These are phyloP conservation scores for Orbilia oligospora DNA, from an alignment of 2,329 filamentous ascomycete species.

Conservation along the genomic window DNA sequence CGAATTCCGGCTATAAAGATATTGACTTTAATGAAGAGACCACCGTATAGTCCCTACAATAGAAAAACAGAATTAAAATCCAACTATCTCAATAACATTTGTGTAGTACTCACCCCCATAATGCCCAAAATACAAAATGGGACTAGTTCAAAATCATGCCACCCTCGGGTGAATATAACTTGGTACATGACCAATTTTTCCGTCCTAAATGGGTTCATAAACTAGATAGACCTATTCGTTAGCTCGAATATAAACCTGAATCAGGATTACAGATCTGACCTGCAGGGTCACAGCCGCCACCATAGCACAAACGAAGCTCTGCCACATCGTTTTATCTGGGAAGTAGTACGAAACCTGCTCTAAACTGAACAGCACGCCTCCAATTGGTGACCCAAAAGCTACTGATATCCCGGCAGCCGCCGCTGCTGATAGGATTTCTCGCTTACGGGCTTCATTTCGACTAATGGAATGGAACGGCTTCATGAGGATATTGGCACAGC, in stretches of 20 bases:
- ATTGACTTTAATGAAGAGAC: conserved; percentile 93
- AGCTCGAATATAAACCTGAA: background rate
- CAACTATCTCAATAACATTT: no score
- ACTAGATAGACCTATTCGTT: conserved; percentile 27
- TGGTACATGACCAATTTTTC: conserved; percentile 97
- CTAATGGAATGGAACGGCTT: conserved; percentile 86
- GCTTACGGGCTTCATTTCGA: conserved; percentile 93
- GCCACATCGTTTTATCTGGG: conserved; percentile 99
- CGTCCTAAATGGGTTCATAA: conserved; percentile 89
- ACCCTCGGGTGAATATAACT: conserved; percentile 89
- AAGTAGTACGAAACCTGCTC: conserved; percentile 98
- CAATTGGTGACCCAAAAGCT: conserved; percentile 93
- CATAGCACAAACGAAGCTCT: conserved; percentile 99
- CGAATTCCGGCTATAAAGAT: conserved; percentile 88
- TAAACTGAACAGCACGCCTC: conserved; percentile 94
- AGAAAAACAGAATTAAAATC: background rate
- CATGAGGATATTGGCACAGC: conserved; percentile 94
- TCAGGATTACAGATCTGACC: conserved; percentile 69
- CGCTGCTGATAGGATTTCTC: conserved; percentile 92
- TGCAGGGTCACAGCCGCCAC: conserved; percentile 95
- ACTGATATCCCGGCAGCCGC: conserved; percentile 94
- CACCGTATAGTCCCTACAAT: conserved; percentile 84
- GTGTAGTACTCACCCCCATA: conserved; percentile 73
- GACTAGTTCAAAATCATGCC: conserved; percentile 94
- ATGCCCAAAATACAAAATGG: conserved; percentile 90